Conservation (phyloP, 1,284 basidiomycete genomes). For the Trichosporon sp. region DNA sequence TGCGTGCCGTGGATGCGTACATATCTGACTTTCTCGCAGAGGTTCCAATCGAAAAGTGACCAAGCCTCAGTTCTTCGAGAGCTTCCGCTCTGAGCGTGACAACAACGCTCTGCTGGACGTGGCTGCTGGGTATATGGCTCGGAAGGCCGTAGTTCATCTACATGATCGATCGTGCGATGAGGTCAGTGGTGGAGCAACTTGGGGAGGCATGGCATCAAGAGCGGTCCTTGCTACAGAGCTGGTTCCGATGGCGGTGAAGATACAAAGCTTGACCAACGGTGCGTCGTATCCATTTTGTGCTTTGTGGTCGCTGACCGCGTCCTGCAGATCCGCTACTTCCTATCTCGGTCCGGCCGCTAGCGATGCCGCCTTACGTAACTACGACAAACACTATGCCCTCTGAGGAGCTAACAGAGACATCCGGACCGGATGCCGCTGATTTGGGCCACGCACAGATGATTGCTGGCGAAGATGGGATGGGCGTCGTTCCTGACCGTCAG, state of each 20-base stretch:
- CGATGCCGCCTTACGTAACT: constrained; percentile 22
- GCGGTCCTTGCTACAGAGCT: constrained; percentile 34
- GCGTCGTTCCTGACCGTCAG: constrained; percentile 11
- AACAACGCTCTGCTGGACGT: constrained; percentile 40
- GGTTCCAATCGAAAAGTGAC: constrained; percentile 61
- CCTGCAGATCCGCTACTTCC: constrained; percentile 35
- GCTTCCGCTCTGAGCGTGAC: constrained; percentile 37
- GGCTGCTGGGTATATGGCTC: constrained; percentile 34
- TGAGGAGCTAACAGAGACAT: constrained; percentile 3
- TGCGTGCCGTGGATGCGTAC: constrained; percentile 28
- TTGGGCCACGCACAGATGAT: constrained; percentile 3
- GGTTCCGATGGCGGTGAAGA: constrained; percentile 45
- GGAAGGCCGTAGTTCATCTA: constrained; percentile 18
- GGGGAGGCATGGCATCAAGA: constrained; percentile 35
- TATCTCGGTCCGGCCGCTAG: constrained; percentile 24
- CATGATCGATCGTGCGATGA: constrained; percentile 9
- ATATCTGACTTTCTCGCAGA: constrained; percentile 14
- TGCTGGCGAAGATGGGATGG: constrained; percentile 17
- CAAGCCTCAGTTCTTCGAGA: constrained; percentile 53
- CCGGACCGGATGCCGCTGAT: constrained; percentile 5
- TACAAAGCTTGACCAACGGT: constrained; percentile 25
- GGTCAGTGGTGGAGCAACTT: constrained; percentile 16
- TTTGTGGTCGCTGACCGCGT: neutral
- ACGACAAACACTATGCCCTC: neutral
- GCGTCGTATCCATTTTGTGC: neutral